Evolutionary conservation across 2,329 filamentous ascomycete species (phyloP).

Genomic region (Colletotrichum agaves): DNA sequence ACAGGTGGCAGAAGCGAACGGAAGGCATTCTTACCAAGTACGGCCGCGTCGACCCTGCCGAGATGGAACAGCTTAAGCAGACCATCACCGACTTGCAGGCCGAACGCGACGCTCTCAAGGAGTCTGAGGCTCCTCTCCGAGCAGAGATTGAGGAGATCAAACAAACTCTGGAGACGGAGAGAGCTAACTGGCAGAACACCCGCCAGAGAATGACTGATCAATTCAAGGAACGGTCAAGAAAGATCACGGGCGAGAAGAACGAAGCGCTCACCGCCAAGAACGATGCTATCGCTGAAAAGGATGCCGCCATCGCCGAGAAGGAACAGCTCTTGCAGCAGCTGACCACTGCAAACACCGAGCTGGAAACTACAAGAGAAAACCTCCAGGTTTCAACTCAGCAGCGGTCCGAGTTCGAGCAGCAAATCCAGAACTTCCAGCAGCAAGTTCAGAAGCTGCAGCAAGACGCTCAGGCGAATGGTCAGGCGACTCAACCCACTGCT

Average conservation of each 20-base stretch:
- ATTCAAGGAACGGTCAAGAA: slow-evolving; percentile 69
- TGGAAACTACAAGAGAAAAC: slow-evolving; percentile 59
- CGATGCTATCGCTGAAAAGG: slow-evolving; percentile 61
- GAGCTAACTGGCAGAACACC: slow-evolving; percentile 62
- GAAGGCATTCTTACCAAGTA: slow-evolving; percentile 97
- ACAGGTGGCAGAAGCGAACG: slow-evolving; percentile 94
- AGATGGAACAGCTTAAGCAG: slow-evolving; percentile 89
- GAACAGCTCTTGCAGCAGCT: slow-evolving; percentile 63
- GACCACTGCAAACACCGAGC: slow-evolving; percentile 61
- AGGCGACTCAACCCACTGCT: slow-evolving; percentile 49
- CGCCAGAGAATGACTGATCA: slow-evolving; percentile 68
- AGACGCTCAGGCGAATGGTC: slow-evolving; percentile 49
- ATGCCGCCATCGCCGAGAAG: slow-evolving; percentile 64
- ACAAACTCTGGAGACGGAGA: slow-evolving; percentile 63
- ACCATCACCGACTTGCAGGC: slow-evolving; percentile 73
- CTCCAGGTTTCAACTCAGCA: slow-evolving; percentile 46
- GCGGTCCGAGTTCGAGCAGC: slow-evolving; percentile 52
- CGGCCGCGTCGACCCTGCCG: slow-evolving; percentile 91
- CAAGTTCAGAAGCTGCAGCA: slow-evolving; percentile 53
- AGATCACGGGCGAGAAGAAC: slow-evolving; percentile 64
- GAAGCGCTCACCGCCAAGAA: slow-evolving; percentile 63
- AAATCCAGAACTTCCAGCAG: slow-evolving; percentile 56
- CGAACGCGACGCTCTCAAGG: slow-evolving; percentile 69
- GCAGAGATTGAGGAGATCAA: slow-evolving; percentile 64
- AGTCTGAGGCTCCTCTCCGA: slow-evolving; percentile 62